Evolutionary conservation across 2,329 filamentous ascomycete genomes (phyloP), one percentile per base, ranked within the genome.

Genomic region (Aspergillus sp.): DNA sequence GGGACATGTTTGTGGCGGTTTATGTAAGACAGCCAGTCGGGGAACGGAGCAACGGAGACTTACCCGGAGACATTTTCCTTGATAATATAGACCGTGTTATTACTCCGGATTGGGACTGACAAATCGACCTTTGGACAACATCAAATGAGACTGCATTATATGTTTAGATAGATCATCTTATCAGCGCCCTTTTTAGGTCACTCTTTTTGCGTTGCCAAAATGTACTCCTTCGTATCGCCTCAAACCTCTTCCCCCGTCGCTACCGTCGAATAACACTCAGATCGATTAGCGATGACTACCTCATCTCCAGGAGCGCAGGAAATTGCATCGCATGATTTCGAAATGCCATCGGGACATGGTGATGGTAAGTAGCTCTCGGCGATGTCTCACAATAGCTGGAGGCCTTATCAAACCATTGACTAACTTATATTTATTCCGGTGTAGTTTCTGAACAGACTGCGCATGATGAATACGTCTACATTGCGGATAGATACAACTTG

Each of bases 401-500:
- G n/a, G 50, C 50, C 13, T 53, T 53, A 28, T 53, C 4, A 17
- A 39, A 9, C 6, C n/a, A 30, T 32, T 53, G 28, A 36, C 50
- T 39, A 53, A 53, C 50, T 13, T 9, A 23, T 23, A 19, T 2
- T 13, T 9, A 53, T 7, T 23, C 30, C 25, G 6, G 28, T 53
- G 7, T 23, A 23, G 28, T 10, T 36, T 38, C 30, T 36, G 50
- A 23, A 53, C 30, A 9, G 28, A 13, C 50, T 53, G 30, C 49
- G 12, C 47, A 43, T 19, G 55, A 61, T 48, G 49, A 61, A 45
- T 47, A 61, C 39, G 47, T 58, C 59, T 61, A 61, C 48, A 51
- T 61, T 38, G 59, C 59, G 2, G 55, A 61, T 55, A 28, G 8
- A 32, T 47, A 50, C 41, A 17, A 19, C 13, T 38, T 61, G 13